phyloP scores from a whole-genome alignment of 352 stramenopile species.

The Globisporangium irregulare region DNA sequence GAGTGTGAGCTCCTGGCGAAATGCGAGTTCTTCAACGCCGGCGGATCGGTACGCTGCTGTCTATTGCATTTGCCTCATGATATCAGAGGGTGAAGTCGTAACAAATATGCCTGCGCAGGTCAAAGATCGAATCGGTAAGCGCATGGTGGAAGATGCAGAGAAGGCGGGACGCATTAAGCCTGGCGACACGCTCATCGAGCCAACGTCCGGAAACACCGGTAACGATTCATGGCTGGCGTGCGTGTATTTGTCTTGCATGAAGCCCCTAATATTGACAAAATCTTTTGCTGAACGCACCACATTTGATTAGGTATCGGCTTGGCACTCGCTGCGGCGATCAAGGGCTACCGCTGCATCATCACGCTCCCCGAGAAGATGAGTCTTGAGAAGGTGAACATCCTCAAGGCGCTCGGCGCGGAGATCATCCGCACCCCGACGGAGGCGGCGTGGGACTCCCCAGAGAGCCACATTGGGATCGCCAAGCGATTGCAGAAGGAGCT shows the following conservation, averaged over 20 bases:
- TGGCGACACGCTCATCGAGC: constrained; percentile 94
- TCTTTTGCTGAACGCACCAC: background rate
- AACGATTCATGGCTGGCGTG: background rate
- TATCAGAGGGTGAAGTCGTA: background rate
- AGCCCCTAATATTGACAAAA: background rate
- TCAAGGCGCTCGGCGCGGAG: constrained; percentile 94
- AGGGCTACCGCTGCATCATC: constrained; percentile 96
- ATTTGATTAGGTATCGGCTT: constrained; percentile 89
- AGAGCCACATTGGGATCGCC: constrained; percentile 94
- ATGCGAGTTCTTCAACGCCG: constrained; percentile 95
- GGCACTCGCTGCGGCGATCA: constrained; percentile 94
- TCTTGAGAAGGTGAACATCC: constrained; percentile 95
- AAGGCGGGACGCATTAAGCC: constrained; percentile 80
- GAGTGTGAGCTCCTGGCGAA: constrained; percentile 92
- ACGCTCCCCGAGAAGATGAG: constrained; percentile 96
- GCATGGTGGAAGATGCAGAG: constrained; percentile 91
- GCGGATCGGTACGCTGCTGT: constrained; percentile 47
- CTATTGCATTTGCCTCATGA: too few species aligned
- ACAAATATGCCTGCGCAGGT: constrained; percentile 21
- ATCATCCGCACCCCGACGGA: constrained; percentile 96
- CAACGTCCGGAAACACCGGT: constrained; percentile 94
- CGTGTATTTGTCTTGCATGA: background rate
- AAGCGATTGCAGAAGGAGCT: constrained; percentile 92
- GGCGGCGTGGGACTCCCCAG: constrained; percentile 93
- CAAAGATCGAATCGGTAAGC: constrained; percentile 84